phyloP scores from a whole-genome alignment of 169 alveolate species.

The Eimeria zaria region DNA sequence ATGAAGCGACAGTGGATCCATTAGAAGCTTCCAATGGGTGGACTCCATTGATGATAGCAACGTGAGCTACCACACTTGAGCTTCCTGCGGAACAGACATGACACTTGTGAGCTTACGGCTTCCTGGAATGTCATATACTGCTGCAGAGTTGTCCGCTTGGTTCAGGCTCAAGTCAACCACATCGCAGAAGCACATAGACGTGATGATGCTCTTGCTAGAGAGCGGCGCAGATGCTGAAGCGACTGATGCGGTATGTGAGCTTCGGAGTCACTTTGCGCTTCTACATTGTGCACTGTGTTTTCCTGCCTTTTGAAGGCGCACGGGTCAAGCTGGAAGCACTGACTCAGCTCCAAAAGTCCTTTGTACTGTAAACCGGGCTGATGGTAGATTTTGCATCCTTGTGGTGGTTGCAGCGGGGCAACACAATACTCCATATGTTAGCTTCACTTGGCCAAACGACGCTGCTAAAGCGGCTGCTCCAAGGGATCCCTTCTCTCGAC shows the following conservation, averaged over 20 bases:
- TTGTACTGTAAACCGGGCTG: background rate
- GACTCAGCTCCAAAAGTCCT: background rate
- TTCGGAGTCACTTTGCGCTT: background rate
- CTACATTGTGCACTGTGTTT: background rate
- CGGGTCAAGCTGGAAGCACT: background rate
- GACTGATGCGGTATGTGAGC: slow-evolving; percentile 52
- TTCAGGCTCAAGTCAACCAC: slow-evolving; percentile 51
- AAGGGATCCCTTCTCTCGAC: slow-evolving; percentile 64
- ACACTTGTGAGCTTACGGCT: background rate
- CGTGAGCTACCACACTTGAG: slow-evolving; percentile 44
- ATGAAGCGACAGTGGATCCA: slow-evolving; percentile 77
- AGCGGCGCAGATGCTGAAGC: slow-evolving; percentile 57
- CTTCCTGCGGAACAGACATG: background rate
- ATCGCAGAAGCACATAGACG: slow-evolving; percentile 47
- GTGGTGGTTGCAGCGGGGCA: slow-evolving; percentile 72
- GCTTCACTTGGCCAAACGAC: slow-evolving; percentile 70
- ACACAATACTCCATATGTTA: slow-evolving; percentile 71
- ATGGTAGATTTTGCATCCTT: background rate
- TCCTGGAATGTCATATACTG: background rate
- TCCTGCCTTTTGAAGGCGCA: too few species aligned
- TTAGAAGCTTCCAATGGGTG: slow-evolving; percentile 78
- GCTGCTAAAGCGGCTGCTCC: slow-evolving; percentile 50
- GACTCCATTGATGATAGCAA: slow-evolving; percentile 83
- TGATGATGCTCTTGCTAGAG: slow-evolving; percentile 47
- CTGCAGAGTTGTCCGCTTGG: slow-evolving; percentile 12